Conservation (phyloP, 1,284 basidiomycete species). For the Sanghuangporus baumii region DNA sequence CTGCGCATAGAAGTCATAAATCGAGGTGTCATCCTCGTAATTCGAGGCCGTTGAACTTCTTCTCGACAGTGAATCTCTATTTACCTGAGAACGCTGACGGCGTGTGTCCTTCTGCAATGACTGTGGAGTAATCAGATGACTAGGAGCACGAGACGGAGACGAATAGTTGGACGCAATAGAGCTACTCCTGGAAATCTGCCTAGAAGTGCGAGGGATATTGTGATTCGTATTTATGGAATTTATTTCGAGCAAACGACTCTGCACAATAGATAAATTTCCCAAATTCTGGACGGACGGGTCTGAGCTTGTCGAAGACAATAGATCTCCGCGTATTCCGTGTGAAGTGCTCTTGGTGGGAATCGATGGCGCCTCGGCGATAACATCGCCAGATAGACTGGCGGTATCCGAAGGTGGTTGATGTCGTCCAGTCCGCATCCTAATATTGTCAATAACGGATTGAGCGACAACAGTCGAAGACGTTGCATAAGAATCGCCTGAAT, state of each 20-base stretch:
- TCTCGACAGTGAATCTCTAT: neutral
- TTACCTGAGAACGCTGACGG: neutral
- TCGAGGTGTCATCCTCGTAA: constrained; percentile 5
- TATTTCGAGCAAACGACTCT: constrained; percentile 40
- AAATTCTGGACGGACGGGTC: constrained; percentile 50
- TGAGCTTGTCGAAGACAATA: constrained; percentile 25
- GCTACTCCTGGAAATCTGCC: constrained; percentile 5
- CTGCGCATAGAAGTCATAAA: constrained; percentile 13
- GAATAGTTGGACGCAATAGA: constrained; percentile 11
- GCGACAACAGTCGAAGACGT: neutral
- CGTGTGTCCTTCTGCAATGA: neutral
- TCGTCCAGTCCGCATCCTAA: neutral
- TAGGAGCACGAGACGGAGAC: neutral
- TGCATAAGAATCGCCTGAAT: neutral
- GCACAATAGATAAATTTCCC: constrained; percentile 45
- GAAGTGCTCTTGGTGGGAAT: constrained; percentile 22
- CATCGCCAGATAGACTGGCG: neutral
- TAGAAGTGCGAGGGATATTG: neutral
- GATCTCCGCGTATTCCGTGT: constrained; percentile 17
- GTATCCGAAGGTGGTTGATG: neutral
- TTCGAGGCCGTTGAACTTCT: neutral
- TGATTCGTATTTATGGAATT: neutral
- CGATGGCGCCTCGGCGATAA: neutral
- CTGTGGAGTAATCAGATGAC: constrained; percentile 7
- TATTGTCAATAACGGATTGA: neutral